phyloP scores from a whole-genome alignment of 805 yeast species.

The Yamadazyma akitaensis region DNA sequence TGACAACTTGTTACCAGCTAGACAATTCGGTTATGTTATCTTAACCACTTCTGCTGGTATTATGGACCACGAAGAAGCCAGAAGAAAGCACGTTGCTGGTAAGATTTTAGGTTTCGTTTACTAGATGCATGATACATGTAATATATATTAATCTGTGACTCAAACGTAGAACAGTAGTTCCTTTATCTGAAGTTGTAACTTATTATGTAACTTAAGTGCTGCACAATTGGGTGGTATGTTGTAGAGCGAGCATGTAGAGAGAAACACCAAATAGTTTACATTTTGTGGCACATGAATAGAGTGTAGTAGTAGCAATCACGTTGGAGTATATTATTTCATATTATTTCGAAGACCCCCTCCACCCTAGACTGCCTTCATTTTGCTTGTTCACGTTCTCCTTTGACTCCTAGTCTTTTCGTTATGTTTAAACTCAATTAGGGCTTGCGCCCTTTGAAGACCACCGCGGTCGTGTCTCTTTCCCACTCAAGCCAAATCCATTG shows the following conservation, averaged over 20 bases:
- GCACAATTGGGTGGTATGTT: too few species aligned
- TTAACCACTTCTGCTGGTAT: constrained; percentile 99
- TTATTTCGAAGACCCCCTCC: too few species aligned
- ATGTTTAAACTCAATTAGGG: constrained; percentile 4
- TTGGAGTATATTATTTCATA: too few species aligned
- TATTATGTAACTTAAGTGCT: too few species aligned
- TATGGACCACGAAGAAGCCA: constrained; percentile 99
- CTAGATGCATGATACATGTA: constrained; percentile 39
- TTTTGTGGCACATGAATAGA: too few species aligned
- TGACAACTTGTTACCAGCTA: constrained; percentile 95
- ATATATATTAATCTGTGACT: constrained; percentile 5
- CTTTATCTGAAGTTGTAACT: too few species aligned
- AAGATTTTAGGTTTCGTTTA: constrained; percentile 97
- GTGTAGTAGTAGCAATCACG: too few species aligned
- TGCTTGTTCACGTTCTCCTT: too few species aligned
- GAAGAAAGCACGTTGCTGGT: constrained; percentile 99
- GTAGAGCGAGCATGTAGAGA: too few species aligned
- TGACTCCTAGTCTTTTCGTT: too few species aligned
- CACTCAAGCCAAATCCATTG: neutral
- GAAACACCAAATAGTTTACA: too few species aligned
- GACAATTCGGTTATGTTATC: constrained; percentile 98
- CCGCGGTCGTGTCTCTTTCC: neutral
- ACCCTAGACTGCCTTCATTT: too few species aligned
- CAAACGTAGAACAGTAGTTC: neutral
- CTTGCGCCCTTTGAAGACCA: constrained; percentile 6